Evolutionary conservation across 805 yeast species (phyloP), one percentile per base, ranked within the genome.

Genomic region (Yamadazyma insecticola): DNA sequence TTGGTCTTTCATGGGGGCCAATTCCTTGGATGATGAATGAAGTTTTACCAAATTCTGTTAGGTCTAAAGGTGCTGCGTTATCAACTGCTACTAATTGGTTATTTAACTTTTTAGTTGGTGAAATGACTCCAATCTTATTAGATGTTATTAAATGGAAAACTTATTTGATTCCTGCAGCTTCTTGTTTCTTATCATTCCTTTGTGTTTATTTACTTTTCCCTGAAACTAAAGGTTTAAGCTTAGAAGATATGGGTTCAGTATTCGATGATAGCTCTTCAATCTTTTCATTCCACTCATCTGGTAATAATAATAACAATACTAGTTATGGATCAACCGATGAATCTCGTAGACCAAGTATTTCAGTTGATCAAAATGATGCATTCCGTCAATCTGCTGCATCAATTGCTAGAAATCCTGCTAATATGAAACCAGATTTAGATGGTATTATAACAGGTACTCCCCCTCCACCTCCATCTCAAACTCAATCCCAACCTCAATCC

Each of bases 81-180:
- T 81, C 95, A 1, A 88, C 96, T 1, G 95, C 96, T 2, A 75
- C 95, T 4, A 89, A 88, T 54, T 88, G 97, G 97, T 72, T 85
- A 5, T 88, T 86, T 64, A 88, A 88, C 59, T 89, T 87, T 66
- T 60, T 89, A 21, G 96, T 88, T 16, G 96, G 97, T 9, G 92
- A 85, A 57, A 74, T 83, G 75, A 85, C 95, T 1, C 97, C 97
- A 2, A 74, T 87, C 16, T 67, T 88, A 35, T 80, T 87, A 48
- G 95, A 81, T 45, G 33, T 59, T 5, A 83, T 88, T 45, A 67
- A 72, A 18, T 89, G 95, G 95, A 68, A 78, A 37, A 67, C 92
- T 32, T 88, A 89, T 54, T 58, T 89, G 43, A 71, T 88, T 33
- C 96, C 90, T 39, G 90, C 92, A 1, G 54, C 72, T 16, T 82